Base-by-base conservation (phyloP, 352 stramenopile genomes). In the Pythium brassicae region DNA sequence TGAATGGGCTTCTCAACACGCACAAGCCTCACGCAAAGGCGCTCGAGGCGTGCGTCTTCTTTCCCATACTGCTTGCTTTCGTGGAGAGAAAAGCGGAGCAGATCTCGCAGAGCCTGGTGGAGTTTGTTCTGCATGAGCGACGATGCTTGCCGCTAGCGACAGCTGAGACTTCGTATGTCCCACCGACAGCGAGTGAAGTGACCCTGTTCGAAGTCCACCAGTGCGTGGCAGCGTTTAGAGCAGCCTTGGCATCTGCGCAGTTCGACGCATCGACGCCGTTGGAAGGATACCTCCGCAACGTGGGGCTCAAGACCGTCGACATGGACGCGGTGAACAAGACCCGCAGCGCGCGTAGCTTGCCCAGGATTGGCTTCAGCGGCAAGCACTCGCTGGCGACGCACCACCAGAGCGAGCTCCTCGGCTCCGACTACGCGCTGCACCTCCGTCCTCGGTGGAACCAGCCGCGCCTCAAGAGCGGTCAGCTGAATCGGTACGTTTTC, bases 311-410 rank as follows among this genome's bases (percentile, higher is more conserved):
- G 57, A 45, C 35, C 0, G 35, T 63, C 26, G 34, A 63, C 50
- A 59, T 63, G 57, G 57, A 63, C 37, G 53, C n/a, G 23, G 59
- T 63, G 15, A 63, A 63, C 50, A 58, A 58, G 35, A 17, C 25
- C 12, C 57, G 57, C 12, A 63, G 57, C 25, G 23, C 26, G 9
- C 50, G 50, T 14, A 50, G 37, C 5, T 37, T 59, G 19, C 11
- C 57, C 42, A 34, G 51, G 15, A 32, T 63, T 29, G 58, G 57
- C 20, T 20, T 63, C 15, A 63, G 57, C 17, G 57, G 50, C 3
- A 63, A 54, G 43, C 23, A 59, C 17, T 63, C 57, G 6, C 17
- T 63, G 17, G 12, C 6, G 26, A 50, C 57, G 23, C 50, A 63
- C 23, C 57, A 63, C 11, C 50, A 63, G 4, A 42, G 40, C 32